Evolutionary conservation across 2,329 filamentous ascomycete species (phyloP), one percentile per base, ranked within the genome.

Genomic region (Knufia fluminis): DNA sequence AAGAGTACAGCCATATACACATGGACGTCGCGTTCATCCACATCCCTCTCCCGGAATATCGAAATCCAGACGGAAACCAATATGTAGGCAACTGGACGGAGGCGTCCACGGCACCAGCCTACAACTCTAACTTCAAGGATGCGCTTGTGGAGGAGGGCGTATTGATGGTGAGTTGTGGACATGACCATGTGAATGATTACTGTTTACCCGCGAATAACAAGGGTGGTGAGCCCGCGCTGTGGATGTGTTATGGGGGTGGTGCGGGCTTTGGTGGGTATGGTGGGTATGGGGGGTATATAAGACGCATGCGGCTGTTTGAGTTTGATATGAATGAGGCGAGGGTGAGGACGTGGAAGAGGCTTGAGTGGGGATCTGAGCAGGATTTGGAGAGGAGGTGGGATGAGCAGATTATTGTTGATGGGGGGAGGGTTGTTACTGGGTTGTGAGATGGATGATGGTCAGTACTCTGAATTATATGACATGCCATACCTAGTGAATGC

Each of bases 211-310:
- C 60, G 0, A 59, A 60, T 35, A 60, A 71, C 28, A 62, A 77
- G 46, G 70, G 70, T 19, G 67, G 73, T n/a, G 75, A 75, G 43
- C 82, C 85, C 0, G 78, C 83, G 24, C 71, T 97, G 2, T 98
- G 92, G 92, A 95, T 98, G 90, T 98, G 92, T 72, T 97, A 97
- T 66, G 91, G 83, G 7, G 92, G 92, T 26, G 92, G 86, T 22
- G 80, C 82, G 23, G 92, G 92, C 1, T 95, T 98, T 60, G 92
- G 92, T 49, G 92, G 92, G 0, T 98, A 98, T 64, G 92, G 85
- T 17, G 90, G 91, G 4, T 97, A 96, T 64, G 83, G 82, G 36
- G 85, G 84, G 3, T 97, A 85, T 64, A 77, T 90, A 61, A 84
- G 92, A 22, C 81, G 89, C 24, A 76, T 96, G 47, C 79, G 92